Base-by-base conservation (phyloP, 805 yeast genomes). In the Sugiyamaella qingdaonensis region DNA sequence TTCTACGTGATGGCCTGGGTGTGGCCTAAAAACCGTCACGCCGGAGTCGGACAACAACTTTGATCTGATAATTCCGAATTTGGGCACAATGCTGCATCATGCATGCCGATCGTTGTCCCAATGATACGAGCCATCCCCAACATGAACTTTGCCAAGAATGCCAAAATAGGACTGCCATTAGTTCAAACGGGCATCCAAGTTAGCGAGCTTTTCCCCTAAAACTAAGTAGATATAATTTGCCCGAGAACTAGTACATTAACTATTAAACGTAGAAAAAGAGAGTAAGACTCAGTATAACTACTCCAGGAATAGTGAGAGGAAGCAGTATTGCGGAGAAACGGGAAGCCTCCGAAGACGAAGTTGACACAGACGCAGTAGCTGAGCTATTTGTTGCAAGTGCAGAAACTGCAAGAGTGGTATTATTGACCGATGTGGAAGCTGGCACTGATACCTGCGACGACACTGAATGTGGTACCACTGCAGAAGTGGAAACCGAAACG, bases 401-500 rank as follows among this genome's bases (percentile, higher is more conserved):
- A 24, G 29, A 24, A 24, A 24, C 29, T 4, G 29, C 3, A 3
- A 5, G 16, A 2, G 45, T 7, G n/a, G 51, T 14, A 13, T 11
- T 32, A 16, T 9, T 19, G 4, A 19, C 34, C n/a, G 35, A 21
- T n/a, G 24, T 36, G 16, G 45, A 39, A 24, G 29, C 18, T 5
- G 33, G 4, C 19, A 13, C 16, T 13, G 48, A 4, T 10, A 41
- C 11, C 37, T 34, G 45, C 10, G 35, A 34, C 16, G 46, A 10
- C n/a, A n/a, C 4, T 35, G 49, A 16, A 10, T 9, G 14, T 24
- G 47, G 24, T 4, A 37, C 42, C 19, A 43, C 14, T 10, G 48
- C 46, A 27, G 52, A 36, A 11, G 56, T 34, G n/a, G 45, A 10
- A 31, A 34, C 56, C 10, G 49, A 18, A 3, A 49, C 52, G 14